Evolutionary conservation across 352 stramenopile species (phyloP).

Genomic region (Pythium plurisporium): DNA sequence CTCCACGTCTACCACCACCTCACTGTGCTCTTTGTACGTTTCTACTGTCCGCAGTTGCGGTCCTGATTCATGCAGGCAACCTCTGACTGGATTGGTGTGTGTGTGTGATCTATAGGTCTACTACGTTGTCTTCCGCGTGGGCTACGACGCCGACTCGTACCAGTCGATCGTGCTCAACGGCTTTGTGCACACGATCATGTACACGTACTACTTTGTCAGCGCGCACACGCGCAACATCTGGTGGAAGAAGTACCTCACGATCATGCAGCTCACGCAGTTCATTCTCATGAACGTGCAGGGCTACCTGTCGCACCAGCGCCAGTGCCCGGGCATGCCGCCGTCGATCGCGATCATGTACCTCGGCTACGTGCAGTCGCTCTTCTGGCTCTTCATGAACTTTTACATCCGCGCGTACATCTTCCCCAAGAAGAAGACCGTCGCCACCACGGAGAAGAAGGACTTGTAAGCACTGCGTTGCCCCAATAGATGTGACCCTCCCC

Average conservation of each 20-base stretch:
- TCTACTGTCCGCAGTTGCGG: too few species aligned
- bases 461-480: background rate
- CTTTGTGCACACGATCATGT: conserved; percentile 97
- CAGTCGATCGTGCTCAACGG: conserved; percentile 93
- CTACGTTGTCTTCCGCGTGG: conserved; percentile 88
- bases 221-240: conserved; percentile 94
- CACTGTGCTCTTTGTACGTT: conserved; percentile 85
- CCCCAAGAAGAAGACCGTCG: background rate
- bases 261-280: conserved; percentile 92
- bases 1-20: conserved; percentile 96
- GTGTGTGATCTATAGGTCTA: conserved; percentile 52
- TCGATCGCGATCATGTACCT: conserved; percentile 81
- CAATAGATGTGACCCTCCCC: too few species aligned
- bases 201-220: conserved; percentile 96
- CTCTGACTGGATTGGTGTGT: background rate
- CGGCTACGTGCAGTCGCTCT: conserved; percentile 92
- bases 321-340: conserved; percentile 56
- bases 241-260: conserved; percentile 94
- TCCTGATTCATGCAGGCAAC: too few species aligned
- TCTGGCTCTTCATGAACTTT: conserved; percentile 95
- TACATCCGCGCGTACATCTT: conserved; percentile 7
- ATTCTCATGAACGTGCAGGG: conserved; percentile 51
- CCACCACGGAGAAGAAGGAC: conserved; percentile 1
- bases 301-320: conserved; percentile 52
- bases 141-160: conserved; percentile 94